Percentiles rank a stretch among this genome's conserved stretches.
Evolutionary conservation across 2,329 filamentous ascomycete species (phyloP).

Genomic region (Xylariaceae sp.): DNA sequence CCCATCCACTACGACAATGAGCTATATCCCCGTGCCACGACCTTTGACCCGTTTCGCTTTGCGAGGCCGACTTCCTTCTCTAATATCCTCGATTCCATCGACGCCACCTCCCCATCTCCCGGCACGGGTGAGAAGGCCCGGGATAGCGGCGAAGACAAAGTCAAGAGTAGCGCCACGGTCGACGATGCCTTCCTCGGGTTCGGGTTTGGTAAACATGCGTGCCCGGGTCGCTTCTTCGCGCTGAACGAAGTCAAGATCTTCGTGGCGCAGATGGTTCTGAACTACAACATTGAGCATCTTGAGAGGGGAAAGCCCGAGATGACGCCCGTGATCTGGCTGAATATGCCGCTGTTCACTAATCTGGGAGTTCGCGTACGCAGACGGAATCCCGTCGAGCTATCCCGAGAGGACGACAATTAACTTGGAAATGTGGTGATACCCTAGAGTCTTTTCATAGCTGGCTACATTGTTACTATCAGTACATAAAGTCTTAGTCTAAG

Average conservation of each 20-base stretch:
- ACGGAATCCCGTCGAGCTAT: no score
- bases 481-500: no score
- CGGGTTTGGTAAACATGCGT: conserved; percentile 8
- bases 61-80: neutral
- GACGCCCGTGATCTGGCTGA: no score
- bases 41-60: conserved; percentile 7
- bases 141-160: neutral
- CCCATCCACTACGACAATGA: conserved; percentile 2
- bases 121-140: neutral
- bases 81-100: conserved; percentile 2
- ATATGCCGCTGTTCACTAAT: no score
- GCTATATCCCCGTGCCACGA: neutral
- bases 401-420: no score
- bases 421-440: no score
- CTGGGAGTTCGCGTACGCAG: no score
- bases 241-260: conserved; percentile 7
- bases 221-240: conserved; percentile 8
- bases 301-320: no score
- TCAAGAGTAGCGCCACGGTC: neutral
- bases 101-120: conserved; percentile 3
- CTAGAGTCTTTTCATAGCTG: no score
- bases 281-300: conserved; percentile 9
- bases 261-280: conserved; percentile 3
- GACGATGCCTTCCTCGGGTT: conserved; percentile 5
- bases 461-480: no score